Base-by-base conservation (phyloP, 192 early-diverging fungal genomes). In the Spizellomyces sp. region DNA sequence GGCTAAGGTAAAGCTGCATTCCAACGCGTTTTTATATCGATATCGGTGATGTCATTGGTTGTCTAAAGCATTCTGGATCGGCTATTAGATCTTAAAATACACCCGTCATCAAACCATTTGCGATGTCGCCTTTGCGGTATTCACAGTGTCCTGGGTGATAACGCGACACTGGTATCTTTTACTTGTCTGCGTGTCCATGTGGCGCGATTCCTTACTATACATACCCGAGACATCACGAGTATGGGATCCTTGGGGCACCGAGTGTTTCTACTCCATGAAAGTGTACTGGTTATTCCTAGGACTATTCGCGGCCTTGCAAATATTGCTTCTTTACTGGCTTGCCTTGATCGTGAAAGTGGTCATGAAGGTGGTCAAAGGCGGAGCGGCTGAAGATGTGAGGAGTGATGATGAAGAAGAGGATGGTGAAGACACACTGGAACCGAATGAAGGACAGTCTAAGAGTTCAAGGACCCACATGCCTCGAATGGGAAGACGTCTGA, bases 291-390 rank as follows among this genome's bases (percentile, higher is more conserved):
- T 61, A 45, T 75, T 75, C 59, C 77, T 92, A 64, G 78, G 75
- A 4, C 67, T 92, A 6, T 81, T 95, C 19, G 77, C 80, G 14
- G 64, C 84, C 6, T 76, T 95, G 57, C 86, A 95, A 77, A 62
- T 81, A 7, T 74, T 95, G 41, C 80, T 95, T 46, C 72, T 91
- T 50, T 92, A 89, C 76, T 95, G 93, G 93, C 88, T 93, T 62
- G 63, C 78, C 36, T 79, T 93, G 83, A 90, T 95, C 67, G 44
- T 88, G n/a, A 79, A 74, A 45, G 86, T 92, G 8, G 78, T 88
- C 21, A 62, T 86, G 77, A 82, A 85, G 63, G 85, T 88, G 60
- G 66, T 91, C 43, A 79, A 78, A 27, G 93, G 92, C 22, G 84
- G 83, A 12, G 80, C 74, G 56, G 90, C 90, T 6, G 83, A 88